A percentile compares a stretch with the other conserved stretches of the same genome.
Evolutionary conservation across 768 basidiomycete genomes (phyloP).

Genomic region (Suillus paluster): DNA sequence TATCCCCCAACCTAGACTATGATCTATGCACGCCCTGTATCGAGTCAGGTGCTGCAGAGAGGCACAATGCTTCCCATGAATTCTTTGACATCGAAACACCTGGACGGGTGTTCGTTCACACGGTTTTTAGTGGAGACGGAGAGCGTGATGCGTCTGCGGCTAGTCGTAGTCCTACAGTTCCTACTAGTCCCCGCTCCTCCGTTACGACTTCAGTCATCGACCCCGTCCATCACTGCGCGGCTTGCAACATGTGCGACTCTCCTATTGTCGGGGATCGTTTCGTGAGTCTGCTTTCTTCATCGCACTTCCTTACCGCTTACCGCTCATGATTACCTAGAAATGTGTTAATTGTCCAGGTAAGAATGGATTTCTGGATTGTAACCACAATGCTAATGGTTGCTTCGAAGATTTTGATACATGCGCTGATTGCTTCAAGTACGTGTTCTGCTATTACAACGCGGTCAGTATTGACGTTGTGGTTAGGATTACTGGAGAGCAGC

Average conservation of each 20-base stretch:
- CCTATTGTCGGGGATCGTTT: constrained; percentile 72
- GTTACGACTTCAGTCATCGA: neutral
- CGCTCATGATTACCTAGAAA: constrained; percentile 55
- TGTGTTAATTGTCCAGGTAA: constrained; percentile 68
- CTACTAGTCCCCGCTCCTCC: neutral
- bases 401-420: constrained; percentile 77
- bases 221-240: constrained; percentile 60
- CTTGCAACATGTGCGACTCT: constrained; percentile 79
- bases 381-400: constrained; percentile 10
- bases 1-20: constrained; percentile 53
- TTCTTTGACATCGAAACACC: constrained; percentile 74
- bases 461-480: constrained; percentile 4
- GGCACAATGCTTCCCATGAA: constrained; percentile 66
- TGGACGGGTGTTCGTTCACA: constrained; percentile 67
- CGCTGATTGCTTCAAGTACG: constrained; percentile 64
- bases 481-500: constrained; percentile 72
- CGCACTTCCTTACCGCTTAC: constrained; percentile 4
- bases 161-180: constrained; percentile 10
- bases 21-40: constrained; percentile 72
- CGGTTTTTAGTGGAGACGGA: constrained; percentile 50
- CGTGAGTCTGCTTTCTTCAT: constrained; percentile 47
- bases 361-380: neutral
- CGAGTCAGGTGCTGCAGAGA: constrained; percentile 48
- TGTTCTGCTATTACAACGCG: constrained; percentile 2
- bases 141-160: constrained; percentile 27